These are phyloP conservation scores for Aphanomyces stellatus DNA, from an alignment of 352 stramenopile genomes.

Conservation along the genomic window DNA sequence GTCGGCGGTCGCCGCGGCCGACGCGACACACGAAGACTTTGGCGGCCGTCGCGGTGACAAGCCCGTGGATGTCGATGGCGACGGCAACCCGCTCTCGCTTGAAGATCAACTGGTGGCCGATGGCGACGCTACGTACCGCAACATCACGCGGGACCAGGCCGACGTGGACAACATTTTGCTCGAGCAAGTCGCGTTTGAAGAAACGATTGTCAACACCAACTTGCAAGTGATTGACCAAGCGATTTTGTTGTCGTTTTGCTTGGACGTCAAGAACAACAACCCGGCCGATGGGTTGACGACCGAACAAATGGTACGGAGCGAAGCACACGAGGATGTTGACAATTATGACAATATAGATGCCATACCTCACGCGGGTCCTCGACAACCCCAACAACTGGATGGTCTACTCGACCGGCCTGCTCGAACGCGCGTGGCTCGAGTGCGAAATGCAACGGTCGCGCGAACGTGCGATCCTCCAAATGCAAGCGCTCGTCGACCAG, in stretches of 20 bases:
- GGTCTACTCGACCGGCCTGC: slow-evolving; percentile 91
- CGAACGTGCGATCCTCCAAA: slow-evolving; percentile 93
- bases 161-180: slow-evolving; percentile 86
- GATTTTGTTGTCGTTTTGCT: slow-evolving; percentile 91
- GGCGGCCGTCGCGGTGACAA: slow-evolving; percentile 37
- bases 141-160: slow-evolving; percentile 84
- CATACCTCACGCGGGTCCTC: slow-evolving; percentile 90
- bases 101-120: slow-evolving; percentile 54
- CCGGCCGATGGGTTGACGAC: slow-evolving; percentile 90
- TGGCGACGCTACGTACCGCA: slow-evolving; percentile 57
- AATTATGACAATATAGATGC: slow-evolving; percentile 27
- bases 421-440: slow-evolving; percentile 92
- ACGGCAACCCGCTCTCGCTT: slow-evolving; percentile 32
- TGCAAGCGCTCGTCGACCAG: slow-evolving; percentile 94
- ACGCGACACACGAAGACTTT: slow-evolving; percentile 57
- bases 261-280: slow-evolving; percentile 96
- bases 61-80: slow-evolving; percentile 20
- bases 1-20: slow-evolving; percentile 45
- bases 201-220: slow-evolving; percentile 61
- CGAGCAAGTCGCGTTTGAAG: slow-evolving; percentile 87
- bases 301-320: slow-evolving; percentile 81
- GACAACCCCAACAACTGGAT: slow-evolving; percentile 95
- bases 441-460: slow-evolving; percentile 88
- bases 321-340: background rate
- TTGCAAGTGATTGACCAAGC: slow-evolving; percentile 76